Evolutionary conservation across 306 rosid genomes (phyloP), one percentile per base, ranked within the genome.

Genomic region (Castanea mollissima): DNA sequence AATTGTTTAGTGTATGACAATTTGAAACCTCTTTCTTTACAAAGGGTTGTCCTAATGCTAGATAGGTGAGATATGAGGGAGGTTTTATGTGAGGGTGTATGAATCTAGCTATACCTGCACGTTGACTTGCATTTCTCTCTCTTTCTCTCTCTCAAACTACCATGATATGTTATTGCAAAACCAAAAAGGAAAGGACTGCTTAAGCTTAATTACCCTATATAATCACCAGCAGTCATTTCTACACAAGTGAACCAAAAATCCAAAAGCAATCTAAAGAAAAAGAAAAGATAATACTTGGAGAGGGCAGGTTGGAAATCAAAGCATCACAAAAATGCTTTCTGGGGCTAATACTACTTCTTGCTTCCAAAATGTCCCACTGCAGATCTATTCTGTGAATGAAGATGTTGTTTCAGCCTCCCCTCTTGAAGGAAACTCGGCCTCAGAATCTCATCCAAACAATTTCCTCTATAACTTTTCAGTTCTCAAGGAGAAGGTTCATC

Each of bases 1-100:
- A 29, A 62, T 70, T 54, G 19, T 38, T 51, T 57, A 41, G 27
- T 59, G 25, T 59, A 18, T 59, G 27, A n/a, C 13, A 59, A 8
- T 59, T 41, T 21, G 20, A 41, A 38, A 69, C 21, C 21, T 12
- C 16, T 21, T 31, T 18, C 46, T 74, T 29, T 60, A 65, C 69
- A 74, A 14, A 57, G 70, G 55, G 38, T 55, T 72, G 81, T 49
- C 89, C 83, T 20, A 55, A 25, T 44, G 1, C 38, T 3, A 80
- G 75, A 79, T 8, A 32, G 82, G 93, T 81, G 71, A 19, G 74
- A 86, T 87, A 67, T 86, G 85, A 78, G 97, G 97, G 76, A 92
- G 97, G 97, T 79, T 58, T n/a, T 83, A 92, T 59, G 32, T 84
- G 91, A 95, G 99, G 97, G 85, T 65, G 71, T 74, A 75, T 75